Evolutionary conservation across 176 grass and related monocot species (phyloP).

Genomic region (Eremochloa ophiuroides): DNA sequence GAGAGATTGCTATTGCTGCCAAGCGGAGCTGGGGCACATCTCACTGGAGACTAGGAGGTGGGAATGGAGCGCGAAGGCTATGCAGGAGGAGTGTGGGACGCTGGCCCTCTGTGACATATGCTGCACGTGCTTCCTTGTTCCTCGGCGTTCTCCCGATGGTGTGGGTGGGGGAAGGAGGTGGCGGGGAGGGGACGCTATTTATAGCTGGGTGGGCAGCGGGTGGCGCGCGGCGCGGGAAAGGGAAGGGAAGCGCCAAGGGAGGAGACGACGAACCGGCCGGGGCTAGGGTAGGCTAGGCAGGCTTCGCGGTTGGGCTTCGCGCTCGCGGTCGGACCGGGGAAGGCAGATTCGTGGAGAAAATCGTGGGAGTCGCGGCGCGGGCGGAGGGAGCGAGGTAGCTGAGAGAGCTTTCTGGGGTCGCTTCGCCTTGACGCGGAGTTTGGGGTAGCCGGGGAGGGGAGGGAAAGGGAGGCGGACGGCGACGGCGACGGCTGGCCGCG

Average conservation of each 20-base stretch:
- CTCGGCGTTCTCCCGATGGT: background rate
- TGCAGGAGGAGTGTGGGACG: constrained; percentile 79
- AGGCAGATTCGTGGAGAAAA: too few relatives aligned
- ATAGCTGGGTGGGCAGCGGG: background rate
- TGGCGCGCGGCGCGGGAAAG: background rate
- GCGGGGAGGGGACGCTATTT: constrained; percentile 7
- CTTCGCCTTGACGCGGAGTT: constrained; percentile 31
- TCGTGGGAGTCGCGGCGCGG: too few relatives aligned
- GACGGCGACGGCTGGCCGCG: background rate
- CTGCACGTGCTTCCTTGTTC: constrained; percentile 19
- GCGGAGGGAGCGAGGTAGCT: too few relatives aligned
- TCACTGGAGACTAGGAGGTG: constrained; percentile 93
- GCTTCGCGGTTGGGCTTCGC: background rate
- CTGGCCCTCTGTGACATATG: constrained; percentile 84
- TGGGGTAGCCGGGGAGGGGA: too few relatives aligned
- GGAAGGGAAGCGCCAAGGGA: too few relatives aligned
- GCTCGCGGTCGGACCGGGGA: constrained; percentile 21
- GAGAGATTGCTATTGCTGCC: constrained; percentile 35
- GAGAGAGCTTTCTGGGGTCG: too few relatives aligned
- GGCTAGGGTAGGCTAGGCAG: too few relatives aligned
- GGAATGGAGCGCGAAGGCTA: constrained; percentile 90
- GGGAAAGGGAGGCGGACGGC: too few relatives aligned
- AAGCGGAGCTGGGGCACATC: constrained; percentile 81
- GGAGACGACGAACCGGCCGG: background rate
- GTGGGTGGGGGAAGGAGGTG: background rate